Evolutionary conservation across 2,329 filamentous ascomycete species (phyloP).

Genomic region (Trichothecium roseum): DNA sequence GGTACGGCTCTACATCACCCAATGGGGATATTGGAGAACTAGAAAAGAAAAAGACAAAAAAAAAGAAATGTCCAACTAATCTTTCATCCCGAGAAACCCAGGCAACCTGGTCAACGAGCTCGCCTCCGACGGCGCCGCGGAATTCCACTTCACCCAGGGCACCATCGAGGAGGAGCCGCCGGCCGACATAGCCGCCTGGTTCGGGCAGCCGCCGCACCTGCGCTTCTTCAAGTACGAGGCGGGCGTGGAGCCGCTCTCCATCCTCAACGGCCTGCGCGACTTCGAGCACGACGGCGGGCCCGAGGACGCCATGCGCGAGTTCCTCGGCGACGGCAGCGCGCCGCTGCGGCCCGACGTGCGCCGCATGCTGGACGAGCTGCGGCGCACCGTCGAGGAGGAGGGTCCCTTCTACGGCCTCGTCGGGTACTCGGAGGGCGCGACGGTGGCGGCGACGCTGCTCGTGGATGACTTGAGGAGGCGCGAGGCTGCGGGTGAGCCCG

Average conservation of each 20-base stretch:
- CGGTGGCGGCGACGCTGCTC: conserved; percentile 40
- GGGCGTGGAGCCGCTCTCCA: conserved; percentile 25
- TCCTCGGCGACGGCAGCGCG: conserved; percentile 23
- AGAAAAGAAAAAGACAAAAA: too few relatives aligned
- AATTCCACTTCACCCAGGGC: neutral
- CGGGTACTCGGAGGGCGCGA: conserved; percentile 51
- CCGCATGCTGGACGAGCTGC: neutral
- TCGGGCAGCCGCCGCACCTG: conserved; percentile 10
- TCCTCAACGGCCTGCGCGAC: conserved; percentile 40
- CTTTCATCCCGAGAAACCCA: too few relatives aligned
- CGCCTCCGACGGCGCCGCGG: neutral
- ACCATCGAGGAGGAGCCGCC: neutral
- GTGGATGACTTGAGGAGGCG: conserved; percentile 29
- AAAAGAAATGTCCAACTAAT: too few relatives aligned
- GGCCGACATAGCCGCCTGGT: conserved; percentile 26
- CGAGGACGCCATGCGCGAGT: conserved; percentile 44
- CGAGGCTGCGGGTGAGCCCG: neutral
- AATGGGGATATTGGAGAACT: too few relatives aligned
- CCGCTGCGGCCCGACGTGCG: neutral
- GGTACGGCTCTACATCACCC: neutral
- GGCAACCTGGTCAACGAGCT: neutral
- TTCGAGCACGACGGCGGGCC: conserved; percentile 40
- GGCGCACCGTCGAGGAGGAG: neutral
- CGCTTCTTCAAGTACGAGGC: conserved; percentile 40
- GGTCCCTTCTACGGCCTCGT: conserved; percentile 32